These are phyloP conservation scores for Lactifluus subvellereus DNA, from an alignment of 768 basidiomycete genomes.

Conservation along the genomic window DNA sequence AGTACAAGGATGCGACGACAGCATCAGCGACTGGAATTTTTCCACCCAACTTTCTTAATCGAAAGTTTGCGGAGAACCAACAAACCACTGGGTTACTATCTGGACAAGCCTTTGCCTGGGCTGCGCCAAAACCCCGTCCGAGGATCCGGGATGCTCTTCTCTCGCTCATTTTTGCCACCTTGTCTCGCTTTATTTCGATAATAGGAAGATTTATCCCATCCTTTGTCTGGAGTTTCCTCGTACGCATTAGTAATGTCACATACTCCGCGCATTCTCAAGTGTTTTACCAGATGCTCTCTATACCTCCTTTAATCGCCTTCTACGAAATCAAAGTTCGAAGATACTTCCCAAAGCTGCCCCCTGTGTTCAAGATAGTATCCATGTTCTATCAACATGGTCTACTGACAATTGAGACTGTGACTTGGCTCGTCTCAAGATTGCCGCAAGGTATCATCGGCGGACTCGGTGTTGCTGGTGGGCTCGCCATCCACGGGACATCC, in stretches of 20 bases:
- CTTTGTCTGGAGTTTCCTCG: not conserved
- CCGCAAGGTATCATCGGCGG: slow-evolving; percentile 2
- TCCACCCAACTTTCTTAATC: not conserved
- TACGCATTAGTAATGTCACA: not conserved
- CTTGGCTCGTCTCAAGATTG: slow-evolving; percentile 15
- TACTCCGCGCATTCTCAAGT: not conserved
- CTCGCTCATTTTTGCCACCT: not conserved
- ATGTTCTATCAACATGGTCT: slow-evolving; percentile 4
- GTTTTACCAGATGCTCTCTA: not conserved
- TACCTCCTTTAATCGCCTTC: slow-evolving; percentile 6
- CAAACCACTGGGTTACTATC: not conserved
- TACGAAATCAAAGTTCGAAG: slow-evolving; percentile 16
- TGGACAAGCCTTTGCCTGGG: not conserved
- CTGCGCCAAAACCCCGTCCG: not conserved
- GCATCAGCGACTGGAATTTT: not conserved
- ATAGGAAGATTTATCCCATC: slow-evolving; percentile 5
- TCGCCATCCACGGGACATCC: slow-evolving; percentile 1
- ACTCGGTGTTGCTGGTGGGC: not conserved
- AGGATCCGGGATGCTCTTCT: not conserved
- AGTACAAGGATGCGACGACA: not conserved
- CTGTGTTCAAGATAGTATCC: not conserved
- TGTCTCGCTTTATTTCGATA: slow-evolving; percentile 2
- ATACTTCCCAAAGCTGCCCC: slow-evolving; percentile 4
- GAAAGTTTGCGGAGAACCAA: not conserved
- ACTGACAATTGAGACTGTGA: slow-evolving; percentile 1